Conservation (phyloP, 805 yeast genomes). For the Metschnikowia amazonensis region DNA sequence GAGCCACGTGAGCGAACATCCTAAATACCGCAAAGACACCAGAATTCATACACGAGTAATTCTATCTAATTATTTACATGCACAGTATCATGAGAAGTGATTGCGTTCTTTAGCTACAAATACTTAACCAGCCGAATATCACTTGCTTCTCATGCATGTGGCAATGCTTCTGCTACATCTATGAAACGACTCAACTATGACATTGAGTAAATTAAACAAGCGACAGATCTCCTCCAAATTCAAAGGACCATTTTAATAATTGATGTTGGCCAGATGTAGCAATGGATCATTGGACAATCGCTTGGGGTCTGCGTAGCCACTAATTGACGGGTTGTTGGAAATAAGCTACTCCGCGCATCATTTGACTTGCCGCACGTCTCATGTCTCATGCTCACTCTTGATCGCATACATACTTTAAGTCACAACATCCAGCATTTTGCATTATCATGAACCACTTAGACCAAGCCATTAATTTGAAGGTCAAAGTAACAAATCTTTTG, state of each 20-base stretch:
- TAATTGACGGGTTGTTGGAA: not conserved
- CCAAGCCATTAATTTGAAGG: slow-evolving; percentile 31
- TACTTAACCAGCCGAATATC: too few species aligned
- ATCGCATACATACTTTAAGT: not conserved
- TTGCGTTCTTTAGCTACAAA: not conserved
- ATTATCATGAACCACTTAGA: slow-evolving; percentile 15
- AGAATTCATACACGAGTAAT: not conserved
- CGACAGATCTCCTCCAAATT: too few species aligned
- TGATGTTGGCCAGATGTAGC: too few species aligned
- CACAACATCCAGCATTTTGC: not conserved
- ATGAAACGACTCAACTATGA: not conserved
- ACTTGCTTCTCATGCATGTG: not conserved
- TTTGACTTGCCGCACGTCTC: slow-evolving; percentile 3
- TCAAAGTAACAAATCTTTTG: slow-evolving; percentile 55
- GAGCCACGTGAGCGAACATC: slow-evolving; percentile 1
- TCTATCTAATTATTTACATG: too few species aligned
- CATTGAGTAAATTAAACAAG: too few species aligned
- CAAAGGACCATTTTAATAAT: too few species aligned
- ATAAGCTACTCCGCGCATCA: not conserved
- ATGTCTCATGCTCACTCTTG: not conserved
- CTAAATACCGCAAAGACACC: not conserved
- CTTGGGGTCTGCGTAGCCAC: not conserved
- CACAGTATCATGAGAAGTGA: not conserved
- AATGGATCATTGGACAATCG: too few species aligned
- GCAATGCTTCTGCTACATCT: not conserved